These are phyloP conservation scores for Neopestalotiopsis sp. DNA, from an alignment of 2,329 filamentous ascomycete genomes.

Conservation along the genomic window DNA sequence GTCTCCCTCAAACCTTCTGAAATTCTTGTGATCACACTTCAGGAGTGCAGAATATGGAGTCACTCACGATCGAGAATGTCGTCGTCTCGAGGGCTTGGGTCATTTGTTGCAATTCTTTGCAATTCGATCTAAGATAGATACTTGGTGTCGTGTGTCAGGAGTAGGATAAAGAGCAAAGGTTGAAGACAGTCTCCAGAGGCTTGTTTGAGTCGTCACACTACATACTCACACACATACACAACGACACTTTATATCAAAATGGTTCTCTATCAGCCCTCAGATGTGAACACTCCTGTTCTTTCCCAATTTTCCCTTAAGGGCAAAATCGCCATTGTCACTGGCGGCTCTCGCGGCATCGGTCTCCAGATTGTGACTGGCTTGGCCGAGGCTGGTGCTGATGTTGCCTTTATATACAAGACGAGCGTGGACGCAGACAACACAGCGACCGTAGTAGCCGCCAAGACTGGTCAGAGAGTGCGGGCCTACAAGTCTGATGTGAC, in stretches of 20 bases:
- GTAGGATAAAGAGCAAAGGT: too few species aligned
- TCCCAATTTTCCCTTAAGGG: constrained; percentile 56
- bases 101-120: too few species aligned
- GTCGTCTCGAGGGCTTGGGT: too few species aligned
- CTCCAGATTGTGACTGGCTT: constrained; percentile 62
- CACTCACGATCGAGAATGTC: too few species aligned
- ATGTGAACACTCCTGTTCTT: constrained; percentile 26
- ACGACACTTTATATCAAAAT: neutral
- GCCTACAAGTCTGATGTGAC: neutral
- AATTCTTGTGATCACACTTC: too few species aligned
- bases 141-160: too few species aligned
- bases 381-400: constrained; percentile 63
- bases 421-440: neutral
- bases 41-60: too few species aligned
- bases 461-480: neutral
- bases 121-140: too few species aligned
- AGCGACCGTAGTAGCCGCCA: neutral
- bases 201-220: too few species aligned
- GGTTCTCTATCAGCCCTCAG: neutral
- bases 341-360: constrained; percentile 63
- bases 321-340: constrained; percentile 63
- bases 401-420: constrained; percentile 54
- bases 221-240: too few species aligned
- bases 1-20: too few species aligned
- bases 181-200: too few species aligned